These are phyloP conservation scores for Ceratocystis smalleyi DNA, from an alignment of 2,329 filamentous ascomycete species.

Conservation along the genomic window DNA sequence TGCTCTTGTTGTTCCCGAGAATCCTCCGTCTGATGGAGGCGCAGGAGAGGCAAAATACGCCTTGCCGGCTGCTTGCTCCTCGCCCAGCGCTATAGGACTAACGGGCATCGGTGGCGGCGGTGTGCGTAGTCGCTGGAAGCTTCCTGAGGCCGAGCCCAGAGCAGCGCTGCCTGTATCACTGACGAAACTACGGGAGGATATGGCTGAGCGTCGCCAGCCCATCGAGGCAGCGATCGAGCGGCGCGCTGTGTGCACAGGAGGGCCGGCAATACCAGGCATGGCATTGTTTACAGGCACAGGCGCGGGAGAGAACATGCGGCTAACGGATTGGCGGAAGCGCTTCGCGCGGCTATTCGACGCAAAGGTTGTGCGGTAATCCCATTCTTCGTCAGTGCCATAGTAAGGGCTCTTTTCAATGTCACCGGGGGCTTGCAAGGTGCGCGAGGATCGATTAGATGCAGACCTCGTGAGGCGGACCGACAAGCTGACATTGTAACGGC, in stretches of 20 bases:
- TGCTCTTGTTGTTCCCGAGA: background rate
- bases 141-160: background rate
- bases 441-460: background rate
- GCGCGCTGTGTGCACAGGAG: background rate
- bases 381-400: background rate
- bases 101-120: background rate
- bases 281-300: background rate
- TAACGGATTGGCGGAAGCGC: constrained; percentile 10
- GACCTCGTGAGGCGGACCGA: background rate
- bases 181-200: background rate
- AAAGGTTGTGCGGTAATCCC: constrained; percentile 15
- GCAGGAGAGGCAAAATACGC: no score
- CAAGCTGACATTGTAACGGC: background rate
- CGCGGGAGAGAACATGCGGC: constrained; percentile 3
- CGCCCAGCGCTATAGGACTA: background rate
- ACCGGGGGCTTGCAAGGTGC: background rate
- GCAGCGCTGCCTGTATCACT: background rate
- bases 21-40: background rate
- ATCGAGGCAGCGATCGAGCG: constrained; percentile 7
- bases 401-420: constrained; percentile 11
- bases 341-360: background rate
- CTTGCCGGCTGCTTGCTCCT: background rate
- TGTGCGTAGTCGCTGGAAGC: background rate
- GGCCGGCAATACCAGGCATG: background rate
- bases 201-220: constrained; percentile 5